Percentiles rank a stretch among this genome's conserved stretches.
Evolutionary conservation across 2,329 filamentous ascomycete genomes (phyloP).

Genomic region (Geosmithia flava): DNA sequence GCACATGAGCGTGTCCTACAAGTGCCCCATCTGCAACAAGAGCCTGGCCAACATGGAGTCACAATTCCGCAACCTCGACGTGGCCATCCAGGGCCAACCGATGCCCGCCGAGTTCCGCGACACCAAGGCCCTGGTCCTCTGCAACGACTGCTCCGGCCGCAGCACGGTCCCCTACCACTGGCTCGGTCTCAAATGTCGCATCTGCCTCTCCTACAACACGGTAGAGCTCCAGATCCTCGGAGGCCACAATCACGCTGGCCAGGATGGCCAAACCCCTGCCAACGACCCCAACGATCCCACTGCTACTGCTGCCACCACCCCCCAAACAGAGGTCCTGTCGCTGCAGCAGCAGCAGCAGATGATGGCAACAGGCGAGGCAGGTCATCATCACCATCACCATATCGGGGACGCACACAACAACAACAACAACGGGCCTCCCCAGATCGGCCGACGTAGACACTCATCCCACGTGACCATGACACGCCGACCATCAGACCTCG

Average conservation of each 20-base stretch:
- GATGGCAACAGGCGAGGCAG: conserved; percentile 2
- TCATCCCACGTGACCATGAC: conserved; percentile 23
- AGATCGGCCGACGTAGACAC: conserved; percentile 20
- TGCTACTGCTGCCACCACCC: not conserved
- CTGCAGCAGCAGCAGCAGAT: not conserved
- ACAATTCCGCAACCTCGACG: conserved; percentile 82
- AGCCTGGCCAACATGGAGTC: conserved; percentile 97
- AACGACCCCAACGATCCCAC: conserved; percentile 8
- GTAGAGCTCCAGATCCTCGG: conserved; percentile 51
- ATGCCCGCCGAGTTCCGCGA: conserved; percentile 79
- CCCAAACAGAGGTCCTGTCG: not conserved
- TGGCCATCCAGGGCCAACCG: conserved; percentile 76
- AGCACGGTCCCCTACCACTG: conserved; percentile 86
- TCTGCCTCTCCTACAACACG: conserved; percentile 60
- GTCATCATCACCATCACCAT: not conserved
- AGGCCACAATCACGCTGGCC: conserved; percentile 14
- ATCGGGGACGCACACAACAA: not conserved
- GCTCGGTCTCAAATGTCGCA: conserved; percentile 80
- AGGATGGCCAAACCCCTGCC: conserved; percentile 8
- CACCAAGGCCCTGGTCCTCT: conserved; percentile 73
- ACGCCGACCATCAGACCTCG: conserved; percentile 22
- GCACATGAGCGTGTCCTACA: conserved; percentile 83
- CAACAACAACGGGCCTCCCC: not conserved
- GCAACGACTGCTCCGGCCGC: conserved; percentile 88
- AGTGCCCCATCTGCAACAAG: conserved; percentile 92